Base-by-base conservation (phyloP, 2,329 filamentous ascomycete genomes). In the Lachnellula occidentalis region DNA sequence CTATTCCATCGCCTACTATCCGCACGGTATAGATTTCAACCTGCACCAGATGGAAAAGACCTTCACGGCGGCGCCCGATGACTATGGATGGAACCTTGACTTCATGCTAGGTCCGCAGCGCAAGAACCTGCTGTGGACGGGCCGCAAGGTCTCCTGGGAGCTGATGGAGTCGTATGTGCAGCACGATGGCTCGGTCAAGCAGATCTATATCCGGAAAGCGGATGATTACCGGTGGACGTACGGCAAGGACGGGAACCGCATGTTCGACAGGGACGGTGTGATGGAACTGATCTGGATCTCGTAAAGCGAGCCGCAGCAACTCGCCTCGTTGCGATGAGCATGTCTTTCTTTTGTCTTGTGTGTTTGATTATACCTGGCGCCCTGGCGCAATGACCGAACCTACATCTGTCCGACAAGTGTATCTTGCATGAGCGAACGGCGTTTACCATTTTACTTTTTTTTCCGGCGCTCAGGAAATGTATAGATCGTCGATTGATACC, bases 211-310 rank as follows among this genome's bases (percentile, higher is more conserved):
- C 14, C 71, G 78, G 27, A 78, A 76, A 62, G 72, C 73, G 41
- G 72, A 78, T 49, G 80, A 83, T 63, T 71, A 70, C 66, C 70
- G 80, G 57, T 83, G 80, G 79, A 74, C 74, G 5, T 71, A 77
- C 17, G 57, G 61, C 64, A 43, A 51, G 17, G 39, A 71, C 74
- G 57, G 76, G 71, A 42, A 69, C 69, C 51, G 70, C 1, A 80
- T 82, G 78, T 78, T 74, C 59, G 72, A 74, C 50, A 71, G 75
- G 17, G 80, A 83, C 62, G 79, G 79, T 3, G 65, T 82, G 34
- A 72, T 83, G 45, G 80, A 83, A 70, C 70, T 83, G 54, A 74
- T 82, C 50, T 83, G 79, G 80, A 70, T 81, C 41, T 74, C 78
- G 12, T 50, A 41, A 56, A n/a, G n/a, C 27, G 27, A 31, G 5